phyloP scores from a whole-genome alignment of 106 monocot genomes.

The Allium fistulosum region DNA sequence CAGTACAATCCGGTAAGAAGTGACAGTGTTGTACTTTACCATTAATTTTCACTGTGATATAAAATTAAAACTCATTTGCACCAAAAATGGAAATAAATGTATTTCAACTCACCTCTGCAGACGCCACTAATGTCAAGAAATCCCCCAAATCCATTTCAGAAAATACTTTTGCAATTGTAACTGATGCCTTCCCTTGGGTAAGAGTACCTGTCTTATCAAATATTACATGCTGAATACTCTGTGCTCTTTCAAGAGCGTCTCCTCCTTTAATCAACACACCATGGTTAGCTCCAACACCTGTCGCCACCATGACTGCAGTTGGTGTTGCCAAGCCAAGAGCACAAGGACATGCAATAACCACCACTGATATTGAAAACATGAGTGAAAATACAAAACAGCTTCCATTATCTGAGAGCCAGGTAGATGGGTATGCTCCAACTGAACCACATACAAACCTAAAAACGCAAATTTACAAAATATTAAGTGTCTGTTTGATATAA shows the following conservation, averaged over 20 bases:
- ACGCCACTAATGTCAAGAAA: conserved; percentile 80
- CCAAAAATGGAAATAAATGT: neutral
- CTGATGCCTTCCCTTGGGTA: conserved; percentile 82
- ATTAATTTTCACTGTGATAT: too few species aligned
- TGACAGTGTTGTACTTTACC: too few species aligned
- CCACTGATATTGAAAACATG: conserved; percentile 96
- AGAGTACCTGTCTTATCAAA: conserved; percentile 98
- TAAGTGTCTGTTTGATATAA: neutral
- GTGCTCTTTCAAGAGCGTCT: conserved; percentile 92
- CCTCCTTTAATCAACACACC: conserved; percentile 96
- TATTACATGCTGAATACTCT: conserved; percentile 60
- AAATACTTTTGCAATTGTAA: conserved; percentile 59
- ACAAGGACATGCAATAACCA: conserved; percentile 97
- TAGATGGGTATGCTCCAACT: conserved; percentile 69
- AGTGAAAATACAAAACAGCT: conserved; percentile 93
- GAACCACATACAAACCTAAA: conserved; percentile 83
- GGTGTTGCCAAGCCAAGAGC: conserved; percentile 97
- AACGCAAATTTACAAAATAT: conserved; percentile 13
- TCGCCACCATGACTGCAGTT: conserved; percentile 99
- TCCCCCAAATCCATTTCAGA: conserved; percentile 62
- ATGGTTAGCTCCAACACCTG: conserved; percentile 84
- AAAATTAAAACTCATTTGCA: neutral
- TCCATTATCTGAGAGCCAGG: conserved; percentile 67
- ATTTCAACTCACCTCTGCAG: conserved; percentile 68
- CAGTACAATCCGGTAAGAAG: too few species aligned